Evolutionary conservation across 805 yeast species (phyloP), one percentile per base, ranked within the genome.

Genomic region (Metschnikowia borealis): DNA sequence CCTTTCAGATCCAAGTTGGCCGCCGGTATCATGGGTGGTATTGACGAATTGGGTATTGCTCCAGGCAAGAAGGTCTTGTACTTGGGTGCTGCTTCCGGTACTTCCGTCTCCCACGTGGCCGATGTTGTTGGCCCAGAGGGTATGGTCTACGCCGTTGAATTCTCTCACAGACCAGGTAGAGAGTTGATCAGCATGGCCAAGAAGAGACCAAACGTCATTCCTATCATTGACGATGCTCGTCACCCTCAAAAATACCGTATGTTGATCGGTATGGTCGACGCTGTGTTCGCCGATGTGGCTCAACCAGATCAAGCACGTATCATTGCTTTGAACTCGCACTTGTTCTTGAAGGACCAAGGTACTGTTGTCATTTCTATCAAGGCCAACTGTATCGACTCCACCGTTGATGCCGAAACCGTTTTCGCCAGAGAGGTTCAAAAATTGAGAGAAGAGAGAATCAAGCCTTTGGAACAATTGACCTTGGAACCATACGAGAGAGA

Each of bases 281-380:
- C 84, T 69, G 98, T 94, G 54, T 94, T 94, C 68, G 99, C 99
- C 56, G 99, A 94, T 81, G 99, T 94, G 71, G 99, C 99, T 60
- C 99, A 94, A 80, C 99, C 99, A 40, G 99, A 94, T 78, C 99
- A 94, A 80, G 99, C 99, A 63, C 95, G 99, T 87, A 94, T 94
- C 70, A 92, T 94, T 72, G 99, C 98, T 48, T 84, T 94, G 71
- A 94, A 94, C 83, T 85, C 98, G 51, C 99, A 94, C 75, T 80
- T 92, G 82, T 94, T 94, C 87, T 82, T 94, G 71, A 94, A 94
- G 76, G 97, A 94, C 74, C 90, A 86, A 75, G 99, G 99, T 77
- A 96, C 96, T 70, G 99, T 94, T 61, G 94, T 94, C 59, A 94
- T 94, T 68, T 92, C 98, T 66, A 94, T 94, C 77, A 94, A 94